These are phyloP conservation scores for Cercospora zeae-maydis DNA, from an alignment of 2,329 filamentous ascomycete species.

Conservation along the genomic window DNA sequence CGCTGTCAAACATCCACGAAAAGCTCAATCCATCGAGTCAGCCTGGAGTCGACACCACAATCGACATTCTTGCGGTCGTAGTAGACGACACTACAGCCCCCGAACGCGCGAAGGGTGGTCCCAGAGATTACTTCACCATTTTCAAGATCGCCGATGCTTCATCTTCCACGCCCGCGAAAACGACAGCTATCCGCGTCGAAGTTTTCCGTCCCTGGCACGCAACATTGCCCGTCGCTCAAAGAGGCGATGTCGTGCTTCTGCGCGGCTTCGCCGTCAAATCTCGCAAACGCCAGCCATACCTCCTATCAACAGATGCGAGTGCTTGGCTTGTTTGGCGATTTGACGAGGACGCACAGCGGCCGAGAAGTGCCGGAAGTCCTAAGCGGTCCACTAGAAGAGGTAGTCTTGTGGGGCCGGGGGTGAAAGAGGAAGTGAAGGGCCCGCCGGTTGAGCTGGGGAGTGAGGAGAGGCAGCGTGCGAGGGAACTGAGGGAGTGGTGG, in stretches of 20 bases:
- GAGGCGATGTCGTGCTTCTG: slow-evolving; percentile 46
- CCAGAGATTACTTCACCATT: slow-evolving; percentile 44
- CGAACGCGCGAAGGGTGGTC: slow-evolving; percentile 41
- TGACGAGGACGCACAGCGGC: slow-evolving; percentile 25
- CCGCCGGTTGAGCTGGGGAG: slow-evolving; percentile 46
- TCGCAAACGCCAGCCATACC: slow-evolving; percentile 35
- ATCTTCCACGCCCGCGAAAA: slow-evolving; percentile 13
- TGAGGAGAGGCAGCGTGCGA: slow-evolving; percentile 44
- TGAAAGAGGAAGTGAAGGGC: slow-evolving; percentile 44
- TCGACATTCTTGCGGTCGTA: slow-evolving; percentile 47
- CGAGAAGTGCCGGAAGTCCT: slow-evolving; percentile 18
- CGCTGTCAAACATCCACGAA: slow-evolving; percentile 40
- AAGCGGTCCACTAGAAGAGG: slow-evolving; percentile 28
- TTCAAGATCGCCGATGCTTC: slow-evolving; percentile 42
- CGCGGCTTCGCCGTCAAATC: slow-evolving; percentile 44
- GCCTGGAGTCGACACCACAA: slow-evolving; percentile 30
- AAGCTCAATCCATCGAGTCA: slow-evolving; percentile 41
- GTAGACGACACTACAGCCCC: slow-evolving; percentile 35
- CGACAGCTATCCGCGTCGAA: slow-evolving; percentile 33
- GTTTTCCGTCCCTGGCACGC: slow-evolving; percentile 44
- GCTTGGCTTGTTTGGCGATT: slow-evolving; percentile 49
- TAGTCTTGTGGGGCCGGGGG: slow-evolving; percentile 23
- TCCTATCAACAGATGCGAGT: slow-evolving; percentile 44
- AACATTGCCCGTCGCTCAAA: slow-evolving; percentile 41
- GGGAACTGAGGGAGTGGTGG: slow-evolving; percentile 43